These are phyloP conservation scores for Aspergillus latus DNA, from an alignment of 2,329 filamentous ascomycete species.

Conservation along the genomic window DNA sequence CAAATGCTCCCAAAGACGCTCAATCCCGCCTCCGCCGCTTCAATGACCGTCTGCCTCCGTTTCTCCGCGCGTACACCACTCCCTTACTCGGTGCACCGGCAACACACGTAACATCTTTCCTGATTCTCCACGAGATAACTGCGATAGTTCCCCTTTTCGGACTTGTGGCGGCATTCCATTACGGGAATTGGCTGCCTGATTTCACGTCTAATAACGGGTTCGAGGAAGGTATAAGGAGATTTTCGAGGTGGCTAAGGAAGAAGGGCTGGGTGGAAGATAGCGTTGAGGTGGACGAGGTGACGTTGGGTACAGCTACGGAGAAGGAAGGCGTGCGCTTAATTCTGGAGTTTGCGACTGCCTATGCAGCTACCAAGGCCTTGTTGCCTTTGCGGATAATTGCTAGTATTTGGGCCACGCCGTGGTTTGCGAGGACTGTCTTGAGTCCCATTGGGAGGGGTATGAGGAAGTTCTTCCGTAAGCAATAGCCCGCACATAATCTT, in stretches of 20 bases:
- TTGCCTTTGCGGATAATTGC: conserved; percentile 72
- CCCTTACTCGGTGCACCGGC: conserved; percentile 74
- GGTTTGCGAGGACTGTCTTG: conserved; percentile 74
- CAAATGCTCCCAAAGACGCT: conserved; percentile 23
- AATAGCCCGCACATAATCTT: conserved; percentile 18
- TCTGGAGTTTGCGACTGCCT: conserved; percentile 78
- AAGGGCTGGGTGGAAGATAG: conserved; percentile 72
- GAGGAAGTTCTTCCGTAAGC: conserved; percentile 40
- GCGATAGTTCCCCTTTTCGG: conserved; percentile 77
- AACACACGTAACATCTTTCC: conserved; percentile 80
- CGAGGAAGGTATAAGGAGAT: conserved; percentile 66
- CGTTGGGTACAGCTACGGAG: conserved; percentile 28
- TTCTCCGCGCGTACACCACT: conserved; percentile 67
- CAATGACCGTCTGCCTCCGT: conserved; percentile 59
- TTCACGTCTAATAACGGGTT: conserved; percentile 40
- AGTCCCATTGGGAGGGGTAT: conserved; percentile 46
- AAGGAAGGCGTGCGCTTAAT: conserved; percentile 54
- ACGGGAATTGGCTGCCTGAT: conserved; percentile 69
- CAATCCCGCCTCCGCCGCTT: conserved; percentile 36
- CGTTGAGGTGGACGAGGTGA: conserved; percentile 38
- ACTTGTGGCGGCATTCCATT: conserved; percentile 76
- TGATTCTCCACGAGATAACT: conserved; percentile 89
- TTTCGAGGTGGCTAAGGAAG: conserved; percentile 72
- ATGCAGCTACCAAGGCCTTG: conserved; percentile 83
- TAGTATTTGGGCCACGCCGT: conserved; percentile 87